Evolutionary conservation across 1,284 basidiomycete species (phyloP), one percentile per base, ranked within the genome.

Genomic region (Pseudozyma hubeiensis): DNA sequence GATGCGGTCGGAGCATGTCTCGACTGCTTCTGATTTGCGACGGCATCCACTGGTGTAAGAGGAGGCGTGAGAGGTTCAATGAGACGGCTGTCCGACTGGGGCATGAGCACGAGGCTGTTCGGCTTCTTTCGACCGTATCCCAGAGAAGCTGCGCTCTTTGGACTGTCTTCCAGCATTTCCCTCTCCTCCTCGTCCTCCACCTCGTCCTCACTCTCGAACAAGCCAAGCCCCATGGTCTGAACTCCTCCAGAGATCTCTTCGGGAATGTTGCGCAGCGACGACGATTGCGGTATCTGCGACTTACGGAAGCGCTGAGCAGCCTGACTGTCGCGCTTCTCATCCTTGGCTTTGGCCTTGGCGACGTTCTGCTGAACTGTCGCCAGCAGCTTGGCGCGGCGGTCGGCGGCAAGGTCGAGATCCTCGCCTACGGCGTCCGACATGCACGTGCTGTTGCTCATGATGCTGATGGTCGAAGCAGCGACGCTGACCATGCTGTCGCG

Each of bases 371-470:
- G 70, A 6, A 77, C 70, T 31, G 64, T 69, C 34, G 69, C 70
- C 5, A 77, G 65, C 11, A 77, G 61, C 56, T 64, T 73, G 35
- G 70, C 49, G 3, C 74, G 55, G 30, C 74, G 65, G 29, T 70
- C 64, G 8, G 70, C 74, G 4, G 74, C 67, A 5, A 51, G 35
- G 14, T 67, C 72, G 41, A 67, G 47, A 33, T 71, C 67, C 14
- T 73, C 74, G n/a, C 74, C 60, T 53, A 73, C 52, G 46, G 64
- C 40, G 55, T 77, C 74, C 9, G 74, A 69, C 58, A 52, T 58
- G 64, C 65, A 69, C 6, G 68, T 72, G 62, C 71, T 68, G 61
- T 70, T 75, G 71, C 70, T 77, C 50, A 64, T 60, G 30, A 69
- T 62, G 53, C 74, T 77, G 53, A 77, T 66, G 14, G 74, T 77